Evolutionary conservation across 2,329 filamentous ascomycete genomes (phyloP).

Genomic region (Xylariaceae sp.): DNA sequence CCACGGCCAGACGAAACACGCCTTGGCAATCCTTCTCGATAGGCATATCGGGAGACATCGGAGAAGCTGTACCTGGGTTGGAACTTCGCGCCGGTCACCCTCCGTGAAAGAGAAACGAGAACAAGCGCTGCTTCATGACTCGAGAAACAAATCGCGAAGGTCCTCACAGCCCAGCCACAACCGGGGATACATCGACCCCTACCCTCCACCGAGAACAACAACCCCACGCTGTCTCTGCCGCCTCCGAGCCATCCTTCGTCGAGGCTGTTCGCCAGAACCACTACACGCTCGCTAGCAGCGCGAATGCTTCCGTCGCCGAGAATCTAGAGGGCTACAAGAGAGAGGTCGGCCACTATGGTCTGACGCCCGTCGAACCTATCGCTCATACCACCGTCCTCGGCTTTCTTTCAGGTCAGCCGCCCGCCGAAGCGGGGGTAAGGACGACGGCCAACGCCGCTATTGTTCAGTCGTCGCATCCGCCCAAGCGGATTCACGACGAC

Average conservation of each 20-base stretch:
- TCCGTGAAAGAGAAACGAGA: constrained; percentile 5
- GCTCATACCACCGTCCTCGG: constrained; percentile 7
- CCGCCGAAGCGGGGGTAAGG: constrained; percentile 10
- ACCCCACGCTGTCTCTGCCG: constrained; percentile 13
- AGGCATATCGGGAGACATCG: constrained; percentile 15
- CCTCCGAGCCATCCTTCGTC: constrained; percentile 11
- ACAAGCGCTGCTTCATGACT: constrained; percentile 23
- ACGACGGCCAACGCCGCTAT: constrained; percentile 6
- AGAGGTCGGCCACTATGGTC: constrained; percentile 23
- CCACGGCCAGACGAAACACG: constrained; percentile 17
- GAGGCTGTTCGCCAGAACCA: constrained; percentile 15
- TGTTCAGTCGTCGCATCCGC: constrained; percentile 11
- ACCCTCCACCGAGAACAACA: constrained; percentile 13
- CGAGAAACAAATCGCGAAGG: constrained; percentile 18
- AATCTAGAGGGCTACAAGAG: constrained; percentile 18
- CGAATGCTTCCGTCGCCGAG: constrained; percentile 13
- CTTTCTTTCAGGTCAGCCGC: not conserved
- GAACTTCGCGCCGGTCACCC: constrained; percentile 15
- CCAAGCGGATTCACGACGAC: constrained; percentile 15
- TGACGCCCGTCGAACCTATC: constrained; percentile 16
- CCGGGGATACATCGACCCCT: constrained; percentile 16
- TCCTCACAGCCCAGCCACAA: constrained; percentile 15
- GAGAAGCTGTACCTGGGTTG: constrained; percentile 12
- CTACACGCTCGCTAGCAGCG: constrained; percentile 15
- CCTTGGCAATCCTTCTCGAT: constrained; percentile 15